Percentiles rank a stretch among this genome's conserved stretches.
phyloP scores from a whole-genome alignment of 1,284 basidiomycete species.

The Phlebopus sp. region DNA sequence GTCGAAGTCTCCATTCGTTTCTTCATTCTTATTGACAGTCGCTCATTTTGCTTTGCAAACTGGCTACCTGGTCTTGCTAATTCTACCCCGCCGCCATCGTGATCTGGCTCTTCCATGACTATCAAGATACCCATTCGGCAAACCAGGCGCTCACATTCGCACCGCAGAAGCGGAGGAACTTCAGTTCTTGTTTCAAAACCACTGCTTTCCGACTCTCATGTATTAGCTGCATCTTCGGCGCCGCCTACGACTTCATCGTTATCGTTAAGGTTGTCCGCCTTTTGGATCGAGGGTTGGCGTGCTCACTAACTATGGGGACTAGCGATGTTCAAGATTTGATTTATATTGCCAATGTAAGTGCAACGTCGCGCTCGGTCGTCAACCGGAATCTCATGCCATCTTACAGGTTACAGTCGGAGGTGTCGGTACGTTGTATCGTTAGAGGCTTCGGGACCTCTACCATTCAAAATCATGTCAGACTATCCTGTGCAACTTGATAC shows the following conservation, averaged over 20 bases:
- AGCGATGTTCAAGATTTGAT: constrained; percentile 73
- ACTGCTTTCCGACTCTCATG: constrained; percentile 11
- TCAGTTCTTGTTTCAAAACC: constrained; percentile 20
- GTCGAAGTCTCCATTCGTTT: too few species aligned
- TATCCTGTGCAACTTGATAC: constrained; percentile 76
- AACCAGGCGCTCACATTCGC: constrained; percentile 29
- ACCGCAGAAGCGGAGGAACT: constrained; percentile 29
- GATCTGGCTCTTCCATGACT: constrained; percentile 35
- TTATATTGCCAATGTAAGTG: constrained; percentile 69
- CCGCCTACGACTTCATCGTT: constrained; percentile 31
- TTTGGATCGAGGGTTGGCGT: background rate
- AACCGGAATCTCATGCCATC: background rate
- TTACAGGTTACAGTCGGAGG: constrained; percentile 63
- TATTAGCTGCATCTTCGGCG: constrained; percentile 23
- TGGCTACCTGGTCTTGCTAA: constrained; percentile 14
- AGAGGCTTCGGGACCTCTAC: background rate
- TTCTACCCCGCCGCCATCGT: constrained; percentile 35
- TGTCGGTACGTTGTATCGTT: constrained; percentile 41
- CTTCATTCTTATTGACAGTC: background rate
- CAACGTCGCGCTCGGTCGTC: background rate
- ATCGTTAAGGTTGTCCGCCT: constrained; percentile 40
- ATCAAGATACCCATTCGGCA: constrained; percentile 40
- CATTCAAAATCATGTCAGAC: constrained; percentile 34
- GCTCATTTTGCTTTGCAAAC: constrained; percentile 17
- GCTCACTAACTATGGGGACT: background rate